Conservation (phyloP, 2,329 filamentous ascomycete genomes). For the Fusarium irregulare region DNA sequence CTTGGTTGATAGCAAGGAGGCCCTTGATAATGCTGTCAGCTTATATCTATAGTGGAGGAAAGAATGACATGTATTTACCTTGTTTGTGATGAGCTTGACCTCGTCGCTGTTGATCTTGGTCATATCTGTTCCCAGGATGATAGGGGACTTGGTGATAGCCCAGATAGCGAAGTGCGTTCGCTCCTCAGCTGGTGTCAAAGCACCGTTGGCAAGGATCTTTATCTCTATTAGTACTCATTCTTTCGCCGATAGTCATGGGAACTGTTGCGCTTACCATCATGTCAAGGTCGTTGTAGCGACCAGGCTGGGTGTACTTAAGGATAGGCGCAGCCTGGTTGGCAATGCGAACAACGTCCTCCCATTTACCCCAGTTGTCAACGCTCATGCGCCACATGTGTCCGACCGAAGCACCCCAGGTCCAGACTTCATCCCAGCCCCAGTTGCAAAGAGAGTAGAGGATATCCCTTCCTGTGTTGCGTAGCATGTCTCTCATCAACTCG, state of each 20-base stretch:
- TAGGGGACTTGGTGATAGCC: constrained; percentile 28
- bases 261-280: constrained; percentile 5
- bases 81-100: constrained; percentile 25
- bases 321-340: constrained; percentile 26
- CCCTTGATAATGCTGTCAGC: not conserved
- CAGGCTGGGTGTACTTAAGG: constrained; percentile 21
- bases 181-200: constrained; percentile 17
- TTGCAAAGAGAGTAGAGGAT: constrained; percentile 30
- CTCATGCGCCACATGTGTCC: constrained; percentile 31
- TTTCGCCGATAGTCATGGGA: fast-evolving
- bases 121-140: constrained; percentile 24
- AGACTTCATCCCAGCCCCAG: constrained; percentile 29
- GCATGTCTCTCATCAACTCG: constrained; percentile 21
- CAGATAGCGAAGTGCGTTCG: constrained; percentile 28
- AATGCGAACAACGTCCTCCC: constrained; percentile 24
- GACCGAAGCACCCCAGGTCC: constrained; percentile 27
- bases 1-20: constrained; percentile 24
- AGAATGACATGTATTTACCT: not conserved
- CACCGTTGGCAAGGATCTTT: constrained; percentile 23
- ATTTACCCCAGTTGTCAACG: constrained; percentile 21
- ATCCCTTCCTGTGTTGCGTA: constrained; percentile 17
- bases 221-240: not conserved
- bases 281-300: constrained; percentile 24
- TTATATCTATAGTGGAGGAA: fast-evolving
- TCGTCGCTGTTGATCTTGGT: constrained; percentile 14